These are phyloP conservation scores for Papiliotrema laurentii DNA, from an alignment of 1,284 basidiomycete species.

Conservation along the genomic window DNA sequence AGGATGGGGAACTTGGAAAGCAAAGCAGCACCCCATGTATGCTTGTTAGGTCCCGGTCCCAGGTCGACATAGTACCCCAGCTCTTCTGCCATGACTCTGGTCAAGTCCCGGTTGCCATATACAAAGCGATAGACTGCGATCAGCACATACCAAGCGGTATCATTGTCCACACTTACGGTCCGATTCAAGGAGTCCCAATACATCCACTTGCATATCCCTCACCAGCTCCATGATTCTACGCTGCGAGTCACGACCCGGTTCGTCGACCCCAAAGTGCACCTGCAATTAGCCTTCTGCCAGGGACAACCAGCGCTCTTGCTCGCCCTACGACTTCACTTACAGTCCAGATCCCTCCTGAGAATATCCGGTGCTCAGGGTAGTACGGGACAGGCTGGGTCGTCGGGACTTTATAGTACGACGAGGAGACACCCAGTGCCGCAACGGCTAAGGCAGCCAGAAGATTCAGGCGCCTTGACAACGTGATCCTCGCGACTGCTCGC, in stretches of 20 bases:
- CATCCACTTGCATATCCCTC: constrained; percentile 73
- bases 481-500: constrained; percentile 14
- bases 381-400: constrained; percentile 52
- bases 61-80: constrained; percentile 67
- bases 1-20: constrained; percentile 91
- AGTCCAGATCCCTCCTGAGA: constrained; percentile 91
- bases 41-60: constrained; percentile 80
- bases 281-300: not conserved
- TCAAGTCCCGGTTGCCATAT: constrained; percentile 86
- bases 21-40: constrained; percentile 86
- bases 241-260: constrained; percentile 76
- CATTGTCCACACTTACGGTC: constrained; percentile 56
- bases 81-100: constrained; percentile 70
- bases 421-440: constrained; percentile 12
- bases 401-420: constrained; percentile 19
- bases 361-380: constrained; percentile 59
- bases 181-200: constrained; percentile 75
- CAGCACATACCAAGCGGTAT: too few relatives aligned
- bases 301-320: too few relatives aligned
- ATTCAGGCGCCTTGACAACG: constrained; percentile 19
- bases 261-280: constrained; percentile 81
- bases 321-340: too few relatives aligned
- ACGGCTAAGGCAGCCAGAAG: constrained; percentile 39
- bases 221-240: constrained; percentile 70
- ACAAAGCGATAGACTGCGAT: constrained; percentile 63